phyloP scores from a whole-genome alignment of 2,329 filamentous ascomycete species.

The Phialocephala sp. region DNA sequence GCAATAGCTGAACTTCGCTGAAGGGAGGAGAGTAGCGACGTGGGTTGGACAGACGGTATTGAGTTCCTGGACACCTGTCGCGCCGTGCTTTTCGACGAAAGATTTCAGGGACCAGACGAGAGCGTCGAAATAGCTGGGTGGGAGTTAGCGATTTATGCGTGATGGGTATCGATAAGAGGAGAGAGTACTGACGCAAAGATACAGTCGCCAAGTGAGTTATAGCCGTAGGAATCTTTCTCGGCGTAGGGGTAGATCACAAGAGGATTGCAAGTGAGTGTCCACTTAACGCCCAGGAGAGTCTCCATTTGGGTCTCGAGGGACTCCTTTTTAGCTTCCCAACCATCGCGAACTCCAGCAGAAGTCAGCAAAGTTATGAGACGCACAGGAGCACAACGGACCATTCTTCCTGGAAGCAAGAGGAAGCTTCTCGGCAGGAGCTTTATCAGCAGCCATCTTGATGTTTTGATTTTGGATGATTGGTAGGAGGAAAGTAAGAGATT shows the following conservation, averaged over 20 bases:
- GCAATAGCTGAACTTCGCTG: slow-evolving; percentile 52
- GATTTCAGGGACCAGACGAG: slow-evolving; percentile 49
- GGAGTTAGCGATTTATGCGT: neutral
- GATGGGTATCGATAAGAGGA: neutral
- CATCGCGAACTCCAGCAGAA: slow-evolving; percentile 48
- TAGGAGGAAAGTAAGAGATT: neutral
- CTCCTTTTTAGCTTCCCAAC: slow-evolving; percentile 55
- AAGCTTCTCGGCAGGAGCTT: slow-evolving; percentile 55
- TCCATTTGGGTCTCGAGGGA: slow-evolving; percentile 53
- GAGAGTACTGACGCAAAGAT: slow-evolving; percentile 48
- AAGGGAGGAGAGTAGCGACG: slow-evolving; percentile 53
- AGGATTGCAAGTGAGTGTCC: slow-evolving; percentile 57
- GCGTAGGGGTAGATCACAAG: slow-evolving; percentile 55
- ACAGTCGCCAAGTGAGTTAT: slow-evolving; percentile 51
- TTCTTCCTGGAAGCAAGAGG: slow-evolving; percentile 59
- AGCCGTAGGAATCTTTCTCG: slow-evolving; percentile 40
- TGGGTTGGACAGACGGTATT: slow-evolving; percentile 53
- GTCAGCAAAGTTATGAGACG: neutral
- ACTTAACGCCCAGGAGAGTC: slow-evolving; percentile 51
- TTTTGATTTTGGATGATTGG: neutral
- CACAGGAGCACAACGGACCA: slow-evolving; percentile 44
- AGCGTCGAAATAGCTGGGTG: slow-evolving; percentile 51
- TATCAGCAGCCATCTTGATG: slow-evolving; percentile 29
- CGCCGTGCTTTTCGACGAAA: slow-evolving; percentile 47
- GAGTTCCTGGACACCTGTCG: slow-evolving; percentile 51